Base-by-base conservation (phyloP, 2,329 filamentous ascomycete species). In the Trichophyton simii region DNA sequence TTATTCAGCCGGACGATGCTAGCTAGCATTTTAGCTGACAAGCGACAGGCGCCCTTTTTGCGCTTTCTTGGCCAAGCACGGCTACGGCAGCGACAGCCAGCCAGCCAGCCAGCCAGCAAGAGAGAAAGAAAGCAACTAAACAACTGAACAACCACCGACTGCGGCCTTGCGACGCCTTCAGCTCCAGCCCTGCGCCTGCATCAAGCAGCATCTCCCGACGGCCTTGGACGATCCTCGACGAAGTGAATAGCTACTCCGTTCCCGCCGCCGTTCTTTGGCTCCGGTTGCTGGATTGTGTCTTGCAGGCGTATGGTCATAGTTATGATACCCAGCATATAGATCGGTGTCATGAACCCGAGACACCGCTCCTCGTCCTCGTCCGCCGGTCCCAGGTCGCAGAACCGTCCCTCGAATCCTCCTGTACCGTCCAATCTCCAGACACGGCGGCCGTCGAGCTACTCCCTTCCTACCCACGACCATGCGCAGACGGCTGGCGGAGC, bases 401-500 rank as follows among this genome's bases (percentile, higher is more conserved):
- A 50, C 36, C 57, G 57, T 11, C 41, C 48, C 20, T 69, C 68
- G n/a, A 38, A 34, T 5, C n/a, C 20, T 41, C 42, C 52, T 22
- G n/a, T 15, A 41, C 15, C 22, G 15, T 54, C 50, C 3, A 3
- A 54, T n/a, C 36, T 55, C 28, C 58, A 60, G 60, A 22, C 50
- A 57, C 70, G 72, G 61, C 71, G 72, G 66, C 75, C 77, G 76
- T 83, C 71, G 74, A 80, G 83, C 63, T 80, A 81, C 72, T 78
- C 80, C 61, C 73, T 79, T 62, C 76, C 79, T 63, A 76, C 79
- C 61, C 70, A 68, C 79, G 82, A 69, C 75, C 81, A 48, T 86
- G 85, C 64, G 78, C 87, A 65, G 61, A 67, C 63, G 59, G 68
- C 71, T 78, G 83, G 66, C 82, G 88, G 63, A 78, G 89, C 58